phyloP scores from a whole-genome alignment of 2,329 filamentous ascomycete genomes.

The Beauveria varroae region DNA sequence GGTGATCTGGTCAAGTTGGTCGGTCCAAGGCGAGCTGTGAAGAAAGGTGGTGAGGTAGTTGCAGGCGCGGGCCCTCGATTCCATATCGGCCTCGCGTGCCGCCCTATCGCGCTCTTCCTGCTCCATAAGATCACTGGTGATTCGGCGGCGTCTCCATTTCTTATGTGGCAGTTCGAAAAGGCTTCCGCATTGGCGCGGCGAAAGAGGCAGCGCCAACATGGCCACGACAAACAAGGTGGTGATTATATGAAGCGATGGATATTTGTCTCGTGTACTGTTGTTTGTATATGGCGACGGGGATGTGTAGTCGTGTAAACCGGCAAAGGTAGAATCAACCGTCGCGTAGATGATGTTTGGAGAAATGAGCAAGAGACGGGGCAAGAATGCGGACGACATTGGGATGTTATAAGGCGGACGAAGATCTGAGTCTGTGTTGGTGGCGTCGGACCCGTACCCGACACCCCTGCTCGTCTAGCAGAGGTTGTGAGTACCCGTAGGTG shows the following conservation, averaged over 20 bases:
- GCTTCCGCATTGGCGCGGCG: neutral
- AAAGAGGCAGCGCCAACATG: neutral
- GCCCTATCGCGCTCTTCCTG: constrained; percentile 16
- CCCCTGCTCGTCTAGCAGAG: constrained; percentile 6
- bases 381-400: neutral
- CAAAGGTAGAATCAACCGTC: neutral
- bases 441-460: constrained; percentile 12
- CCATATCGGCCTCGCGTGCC: constrained; percentile 22
- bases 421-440: constrained; percentile 10
- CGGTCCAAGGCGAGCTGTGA: constrained; percentile 22
- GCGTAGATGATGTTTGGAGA: neutral
- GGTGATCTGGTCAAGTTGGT: constrained; percentile 25
- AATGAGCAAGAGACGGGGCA: neutral
- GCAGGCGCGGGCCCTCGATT: constrained; percentile 23
- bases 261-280: neutral
- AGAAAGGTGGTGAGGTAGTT: constrained; percentile 26
- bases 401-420: constrained; percentile 9
- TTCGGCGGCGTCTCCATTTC: constrained; percentile 15
- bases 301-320: neutral
- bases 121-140: constrained; percentile 13
- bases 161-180: constrained; percentile 19
- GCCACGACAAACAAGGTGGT: neutral
- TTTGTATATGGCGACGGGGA: neutral
- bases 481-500: neutral
- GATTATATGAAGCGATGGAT: neutral